Evolutionary conservation across 1,139 yeast genomes (phyloP).

Genomic region (Debaryomyces sp.): DNA sequence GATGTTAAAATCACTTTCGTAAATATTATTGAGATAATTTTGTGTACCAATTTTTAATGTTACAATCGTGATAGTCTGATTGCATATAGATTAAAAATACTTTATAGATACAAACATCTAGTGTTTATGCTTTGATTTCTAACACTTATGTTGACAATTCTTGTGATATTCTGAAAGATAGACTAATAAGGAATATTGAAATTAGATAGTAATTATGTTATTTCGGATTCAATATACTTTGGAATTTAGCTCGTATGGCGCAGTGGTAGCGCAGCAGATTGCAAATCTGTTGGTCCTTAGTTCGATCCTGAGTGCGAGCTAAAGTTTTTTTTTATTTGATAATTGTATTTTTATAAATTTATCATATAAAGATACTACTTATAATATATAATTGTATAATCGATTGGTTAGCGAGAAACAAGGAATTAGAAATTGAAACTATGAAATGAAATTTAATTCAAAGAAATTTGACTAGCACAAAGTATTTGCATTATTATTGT

Average conservation of each 20-base stretch:
- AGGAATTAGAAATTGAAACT: neutral
- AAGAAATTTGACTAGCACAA: neutral
- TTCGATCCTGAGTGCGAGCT: conserved; percentile 54
- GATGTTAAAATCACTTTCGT: neutral
- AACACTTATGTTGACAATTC: neutral
- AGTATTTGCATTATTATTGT: neutral
- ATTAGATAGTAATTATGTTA: neutral
- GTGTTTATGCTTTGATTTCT: neutral
- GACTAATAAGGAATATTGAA: neutral
- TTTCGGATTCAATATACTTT: neutral
- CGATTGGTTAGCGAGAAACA: neutral
- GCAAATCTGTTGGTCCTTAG: conserved; percentile 60
- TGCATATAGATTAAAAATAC: neutral
- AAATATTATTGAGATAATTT: neutral
- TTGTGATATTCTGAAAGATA: neutral
- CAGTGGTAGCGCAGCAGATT: conserved; percentile 61
- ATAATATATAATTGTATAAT: conserved; percentile 1
- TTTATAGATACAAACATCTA: neutral
- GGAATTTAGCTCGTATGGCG: conserved; percentile 46
- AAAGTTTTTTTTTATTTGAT: conserved; percentile 12
- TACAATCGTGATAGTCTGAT: neutral
- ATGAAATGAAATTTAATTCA: neutral
- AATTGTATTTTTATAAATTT: neutral
- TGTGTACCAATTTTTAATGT: neutral
- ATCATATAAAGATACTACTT: neutral